These are phyloP conservation scores for Geotrichum siamense DNA, from an alignment of 1,139 yeast genomes.

Conservation along the genomic window DNA sequence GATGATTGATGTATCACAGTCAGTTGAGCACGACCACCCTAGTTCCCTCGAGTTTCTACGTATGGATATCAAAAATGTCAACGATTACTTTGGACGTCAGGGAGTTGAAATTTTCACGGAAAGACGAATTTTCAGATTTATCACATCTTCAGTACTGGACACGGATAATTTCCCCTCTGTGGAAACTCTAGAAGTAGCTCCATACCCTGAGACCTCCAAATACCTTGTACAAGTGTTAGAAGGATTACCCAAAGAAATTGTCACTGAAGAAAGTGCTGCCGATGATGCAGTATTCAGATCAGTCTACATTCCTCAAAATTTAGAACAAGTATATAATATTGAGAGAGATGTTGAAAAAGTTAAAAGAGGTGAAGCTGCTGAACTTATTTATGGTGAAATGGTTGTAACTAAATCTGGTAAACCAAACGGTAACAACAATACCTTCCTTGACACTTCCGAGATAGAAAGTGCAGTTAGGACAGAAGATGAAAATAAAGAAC, in stretches of 20 bases:
- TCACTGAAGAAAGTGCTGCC: slow-evolving; percentile 45
- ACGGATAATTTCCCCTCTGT: slow-evolving; percentile 22
- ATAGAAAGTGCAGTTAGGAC: slow-evolving; percentile 18
- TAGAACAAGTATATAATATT: slow-evolving; percentile 42
- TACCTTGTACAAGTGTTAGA: slow-evolving; percentile 29
- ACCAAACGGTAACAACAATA: slow-evolving; percentile 2
- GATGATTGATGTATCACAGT: slow-evolving; percentile 94
- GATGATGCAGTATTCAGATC: slow-evolving; percentile 88
- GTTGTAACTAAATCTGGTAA: slow-evolving; percentile 24
- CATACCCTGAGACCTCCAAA: slow-evolving; percentile 20
- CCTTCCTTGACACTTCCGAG: slow-evolving; percentile 1
- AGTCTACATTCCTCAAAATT: slow-evolving; percentile 68
- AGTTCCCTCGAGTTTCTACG: slow-evolving; percentile 90
- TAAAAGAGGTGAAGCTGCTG: slow-evolving; percentile 71
- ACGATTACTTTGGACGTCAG: slow-evolving; percentile 72
- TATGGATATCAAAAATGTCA: slow-evolving; percentile 96
- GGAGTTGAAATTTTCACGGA: slow-evolving; percentile 76
- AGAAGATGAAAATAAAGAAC: slow-evolving; percentile 16
- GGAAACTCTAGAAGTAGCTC: slow-evolving; percentile 28
- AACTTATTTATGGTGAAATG: slow-evolving; percentile 45
- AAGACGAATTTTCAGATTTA: slow-evolving; percentile 68
- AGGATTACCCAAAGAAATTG: slow-evolving; percentile 33
- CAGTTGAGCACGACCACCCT: slow-evolving; percentile 97
- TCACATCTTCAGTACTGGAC: slow-evolving; percentile 35
- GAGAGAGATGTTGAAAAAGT: slow-evolving; percentile 87